phyloP scores from a whole-genome alignment of 345 rosid species.

The Brassica nigra region DNA sequence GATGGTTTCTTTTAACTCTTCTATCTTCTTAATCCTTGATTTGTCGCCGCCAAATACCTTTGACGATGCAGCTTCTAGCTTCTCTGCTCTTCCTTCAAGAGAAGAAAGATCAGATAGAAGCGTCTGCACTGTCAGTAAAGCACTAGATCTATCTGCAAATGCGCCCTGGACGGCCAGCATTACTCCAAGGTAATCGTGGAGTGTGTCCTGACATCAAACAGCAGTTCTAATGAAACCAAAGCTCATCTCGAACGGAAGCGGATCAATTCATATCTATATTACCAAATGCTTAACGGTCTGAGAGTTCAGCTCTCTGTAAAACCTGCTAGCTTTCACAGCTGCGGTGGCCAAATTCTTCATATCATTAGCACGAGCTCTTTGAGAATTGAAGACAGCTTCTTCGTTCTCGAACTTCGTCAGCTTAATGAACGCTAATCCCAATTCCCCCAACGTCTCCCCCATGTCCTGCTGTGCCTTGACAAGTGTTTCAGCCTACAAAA shows the following conservation, averaged over 20 bases:
- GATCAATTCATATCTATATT: background rate
- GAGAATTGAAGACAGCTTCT: constrained; percentile 72
- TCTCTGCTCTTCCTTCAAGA: constrained; percentile 69
- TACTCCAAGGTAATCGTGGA: constrained; percentile 88
- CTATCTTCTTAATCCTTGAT: constrained; percentile 80
- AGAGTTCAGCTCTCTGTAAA: constrained; percentile 79
- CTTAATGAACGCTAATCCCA: constrained; percentile 87
- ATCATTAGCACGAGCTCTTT: constrained; percentile 72
- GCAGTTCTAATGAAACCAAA: constrained; percentile 1
- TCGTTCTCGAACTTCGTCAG: constrained; percentile 89
- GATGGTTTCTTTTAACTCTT: constrained; percentile 84
- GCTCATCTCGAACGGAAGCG: background rate
- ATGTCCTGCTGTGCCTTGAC: constrained; percentile 96
- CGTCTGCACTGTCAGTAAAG: constrained; percentile 88
- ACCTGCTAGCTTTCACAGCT: constrained; percentile 95
- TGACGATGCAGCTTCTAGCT: constrained; percentile 90
- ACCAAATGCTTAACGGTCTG: constrained; percentile 97
- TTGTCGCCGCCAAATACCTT: constrained; percentile 97
- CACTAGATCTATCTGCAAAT: constrained; percentile 82
- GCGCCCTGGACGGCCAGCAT: constrained; percentile 90
- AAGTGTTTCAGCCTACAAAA: constrained; percentile 71
- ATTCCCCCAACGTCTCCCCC: constrained; percentile 93
- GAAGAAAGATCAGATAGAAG: constrained; percentile 80
- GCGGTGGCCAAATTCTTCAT: constrained; percentile 92
- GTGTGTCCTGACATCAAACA: constrained; percentile 62